Conservation (phyloP, 2,329 filamentous ascomycete species). For the Fusarium lateritium region DNA sequence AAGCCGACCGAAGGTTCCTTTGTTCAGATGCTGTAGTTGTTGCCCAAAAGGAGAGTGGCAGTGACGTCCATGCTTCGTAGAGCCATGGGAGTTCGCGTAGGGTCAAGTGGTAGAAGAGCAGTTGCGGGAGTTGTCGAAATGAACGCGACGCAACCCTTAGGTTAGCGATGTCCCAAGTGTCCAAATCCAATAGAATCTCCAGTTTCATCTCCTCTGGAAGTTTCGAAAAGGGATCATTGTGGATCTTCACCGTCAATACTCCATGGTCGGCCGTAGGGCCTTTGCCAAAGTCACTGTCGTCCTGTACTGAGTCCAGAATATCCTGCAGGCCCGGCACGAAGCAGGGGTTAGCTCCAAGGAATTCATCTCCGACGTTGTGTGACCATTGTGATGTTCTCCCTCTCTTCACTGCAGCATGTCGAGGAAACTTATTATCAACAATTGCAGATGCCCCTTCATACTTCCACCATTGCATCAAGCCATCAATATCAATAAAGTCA, state of each 20-base stretch:
- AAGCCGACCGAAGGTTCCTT: not conserved
- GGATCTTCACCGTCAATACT: not conserved
- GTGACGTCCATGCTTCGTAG: conserved; percentile 37
- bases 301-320: not conserved
- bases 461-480: conserved; percentile 9
- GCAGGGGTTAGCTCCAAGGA: conserved; percentile 29
- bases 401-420: not conserved
- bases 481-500: conserved; percentile 29
- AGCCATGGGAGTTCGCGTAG: conserved; percentile 34
- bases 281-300: not conserved
- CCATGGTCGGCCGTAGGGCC: not conserved
- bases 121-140: conserved; percentile 19
- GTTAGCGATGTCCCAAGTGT: conserved; percentile 8
- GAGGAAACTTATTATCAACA: not conserved
- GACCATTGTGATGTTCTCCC: conserved; percentile 4
- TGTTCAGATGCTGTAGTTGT: conserved; percentile 19
- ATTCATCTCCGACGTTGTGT: conserved; percentile 17
- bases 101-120: conserved; percentile 13
- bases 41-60: conserved; percentile 33
- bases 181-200: conserved; percentile 1
- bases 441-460: too few relatives aligned
- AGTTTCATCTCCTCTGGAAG: conserved; percentile 17
- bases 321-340: conserved; percentile 5
- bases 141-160: conserved; percentile 25
- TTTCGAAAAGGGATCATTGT: not conserved